Evolutionary conservation across 1,284 basidiomycete species (phyloP).

Genomic region (Tetrapyrgos nigripes): DNA sequence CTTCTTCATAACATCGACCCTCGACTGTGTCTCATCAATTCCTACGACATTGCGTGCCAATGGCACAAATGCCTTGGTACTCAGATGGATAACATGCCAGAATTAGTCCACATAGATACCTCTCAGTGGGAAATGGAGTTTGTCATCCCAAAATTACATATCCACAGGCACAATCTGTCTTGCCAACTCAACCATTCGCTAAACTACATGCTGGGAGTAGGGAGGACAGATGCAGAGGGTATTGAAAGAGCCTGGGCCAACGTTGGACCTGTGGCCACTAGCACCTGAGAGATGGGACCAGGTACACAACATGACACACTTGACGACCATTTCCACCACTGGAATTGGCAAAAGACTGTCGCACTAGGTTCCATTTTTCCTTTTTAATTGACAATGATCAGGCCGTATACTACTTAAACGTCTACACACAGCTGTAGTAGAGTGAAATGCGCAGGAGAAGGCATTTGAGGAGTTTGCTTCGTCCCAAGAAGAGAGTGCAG

Average conservation of each 20-base stretch:
- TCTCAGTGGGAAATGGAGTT: neutral
- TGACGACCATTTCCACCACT: slow-evolving; percentile 34
- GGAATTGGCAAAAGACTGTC: slow-evolving; percentile 35
- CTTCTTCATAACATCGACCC: slow-evolving; percentile 2
- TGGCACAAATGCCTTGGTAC: slow-evolving; percentile 20
- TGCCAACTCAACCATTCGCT: slow-evolving; percentile 30
- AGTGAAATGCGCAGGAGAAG: neutral
- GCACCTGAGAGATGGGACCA: slow-evolving; percentile 32
- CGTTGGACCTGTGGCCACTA: neutral
- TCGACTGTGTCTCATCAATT: neutral
- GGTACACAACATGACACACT: slow-evolving; percentile 28
- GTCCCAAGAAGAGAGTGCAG: slow-evolving; percentile 1
- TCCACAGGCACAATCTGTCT: slow-evolving; percentile 24
- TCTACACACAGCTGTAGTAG: neutral
- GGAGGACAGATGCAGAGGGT: slow-evolving; percentile 34
- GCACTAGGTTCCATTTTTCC: neutral
- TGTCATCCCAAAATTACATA: slow-evolving; percentile 32
- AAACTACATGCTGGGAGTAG: slow-evolving; percentile 25
- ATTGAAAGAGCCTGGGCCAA: slow-evolving; percentile 11
- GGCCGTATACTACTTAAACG: neutral
- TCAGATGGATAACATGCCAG: slow-evolving; percentile 19
- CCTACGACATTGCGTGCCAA: slow-evolving; percentile 15
- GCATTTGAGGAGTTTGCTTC: neutral
- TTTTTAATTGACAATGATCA: neutral
- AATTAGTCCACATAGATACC: slow-evolving; percentile 1